Percentiles rank a stretch among this genome's conserved stretches.
Evolutionary conservation across 2,329 filamentous ascomycete genomes (phyloP).

Genomic region (Fusarium torreyae): DNA sequence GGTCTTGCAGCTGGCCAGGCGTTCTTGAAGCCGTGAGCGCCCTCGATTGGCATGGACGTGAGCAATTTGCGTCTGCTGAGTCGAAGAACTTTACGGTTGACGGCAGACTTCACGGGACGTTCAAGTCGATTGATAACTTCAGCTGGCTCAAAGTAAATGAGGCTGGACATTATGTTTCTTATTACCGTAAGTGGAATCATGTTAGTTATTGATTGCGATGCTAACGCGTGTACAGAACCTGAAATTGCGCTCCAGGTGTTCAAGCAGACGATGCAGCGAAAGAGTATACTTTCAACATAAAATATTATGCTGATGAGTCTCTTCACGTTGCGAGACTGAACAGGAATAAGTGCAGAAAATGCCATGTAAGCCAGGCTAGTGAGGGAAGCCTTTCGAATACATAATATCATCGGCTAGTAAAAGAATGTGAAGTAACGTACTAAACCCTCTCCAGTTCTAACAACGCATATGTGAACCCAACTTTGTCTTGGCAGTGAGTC

Average conservation of each 20-base stretch:
- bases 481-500: background rate
- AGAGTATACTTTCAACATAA: too few relatives aligned
- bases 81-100: conserved; percentile 63
- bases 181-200: conserved; percentile 53
- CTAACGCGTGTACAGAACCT: conserved; percentile 40
- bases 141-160: conserved; percentile 72
- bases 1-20: conserved; percentile 72
- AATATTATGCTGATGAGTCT: too few relatives aligned
- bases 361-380: too few relatives aligned
- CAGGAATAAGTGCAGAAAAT: too few relatives aligned
- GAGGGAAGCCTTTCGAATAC: too few relatives aligned
- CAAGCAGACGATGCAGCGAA: conserved; percentile 47
- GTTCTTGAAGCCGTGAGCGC: conserved; percentile 61
- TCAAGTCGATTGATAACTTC: conserved; percentile 68
- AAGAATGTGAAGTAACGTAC: background rate
- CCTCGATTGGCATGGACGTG: conserved; percentile 59
- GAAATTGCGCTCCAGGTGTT: conserved; percentile 49
- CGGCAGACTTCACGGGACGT: conserved; percentile 63
- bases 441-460: background rate
- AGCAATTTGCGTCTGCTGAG: conserved; percentile 55
- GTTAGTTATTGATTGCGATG: background rate
- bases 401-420: too few relatives aligned
- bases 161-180: conserved; percentile 70
- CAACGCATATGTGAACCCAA: conserved; percentile 2
- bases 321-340: too few relatives aligned